These are phyloP conservation scores for Madurella fahalii DNA, from an alignment of 2,329 filamentous ascomycete species.

Conservation along the genomic window DNA sequence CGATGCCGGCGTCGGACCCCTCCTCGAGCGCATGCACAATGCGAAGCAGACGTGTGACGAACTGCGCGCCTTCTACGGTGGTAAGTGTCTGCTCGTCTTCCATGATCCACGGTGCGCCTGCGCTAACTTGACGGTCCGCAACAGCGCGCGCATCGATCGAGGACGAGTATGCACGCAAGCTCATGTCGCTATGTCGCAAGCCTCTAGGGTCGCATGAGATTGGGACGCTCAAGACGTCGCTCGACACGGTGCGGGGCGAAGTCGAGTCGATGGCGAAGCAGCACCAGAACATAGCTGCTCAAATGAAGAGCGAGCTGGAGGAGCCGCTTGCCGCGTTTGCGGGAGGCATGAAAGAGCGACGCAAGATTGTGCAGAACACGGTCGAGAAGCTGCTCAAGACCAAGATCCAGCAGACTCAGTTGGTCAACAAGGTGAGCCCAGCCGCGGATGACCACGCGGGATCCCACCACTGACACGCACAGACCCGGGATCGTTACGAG, in stretches of 20 bases:
- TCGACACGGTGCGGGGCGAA: conserved; percentile 85
- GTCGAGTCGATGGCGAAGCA: conserved; percentile 92
- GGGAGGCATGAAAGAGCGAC: conserved; percentile 90
- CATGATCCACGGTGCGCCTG: too few relatives aligned
- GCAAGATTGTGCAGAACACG: conserved; percentile 92
- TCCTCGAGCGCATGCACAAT: conserved; percentile 90
- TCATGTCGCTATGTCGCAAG: conserved; percentile 81
- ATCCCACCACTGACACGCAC: conserved; percentile 19
- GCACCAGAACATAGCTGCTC: conserved; percentile 80
- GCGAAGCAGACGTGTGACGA: conserved; percentile 95
- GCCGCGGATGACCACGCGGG: not conserved
- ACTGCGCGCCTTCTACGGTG: conserved; percentile 81
- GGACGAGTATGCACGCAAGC: conserved; percentile 90
- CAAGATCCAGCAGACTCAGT: conserved; percentile 85
- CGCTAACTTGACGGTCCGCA: conserved; percentile 29
- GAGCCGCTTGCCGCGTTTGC: conserved; percentile 89
- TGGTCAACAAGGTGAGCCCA: conserved; percentile 79
- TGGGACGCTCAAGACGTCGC: conserved; percentile 75
- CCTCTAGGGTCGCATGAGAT: conserved; percentile 82
- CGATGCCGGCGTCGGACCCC: conserved; percentile 87
- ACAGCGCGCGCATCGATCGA: conserved; percentile 86
- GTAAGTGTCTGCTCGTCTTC: conserved; percentile 40
- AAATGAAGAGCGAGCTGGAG: conserved; percentile 96
- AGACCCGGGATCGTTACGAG: conserved; percentile 91
- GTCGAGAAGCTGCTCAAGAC: conserved; percentile 92